Base-by-base conservation (phyloP, 2,329 filamentous ascomycete genomes). In the Fusarium duplospermum region DNA sequence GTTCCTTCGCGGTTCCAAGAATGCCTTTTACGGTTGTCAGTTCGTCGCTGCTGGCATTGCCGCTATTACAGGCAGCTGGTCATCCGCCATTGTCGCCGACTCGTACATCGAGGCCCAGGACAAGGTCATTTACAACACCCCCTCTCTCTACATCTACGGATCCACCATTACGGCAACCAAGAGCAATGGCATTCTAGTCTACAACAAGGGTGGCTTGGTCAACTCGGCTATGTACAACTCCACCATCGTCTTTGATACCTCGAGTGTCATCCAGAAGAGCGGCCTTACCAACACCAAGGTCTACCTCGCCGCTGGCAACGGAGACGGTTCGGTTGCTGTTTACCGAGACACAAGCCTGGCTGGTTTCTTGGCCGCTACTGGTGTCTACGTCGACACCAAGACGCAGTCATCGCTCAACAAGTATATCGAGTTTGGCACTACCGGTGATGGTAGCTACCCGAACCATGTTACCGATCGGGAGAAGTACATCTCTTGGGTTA, bases 61-160 rank as follows among this genome's bases (percentile, higher is more conserved):
- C 4, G 76, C 72, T 6, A 69, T 82, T 31, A 78, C 77, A 7
- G 78, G 79, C 2, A 77, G 66, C 9, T 71, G 76, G 4, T 82
- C 83, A 4, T 76, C 82, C 0, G 81, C 79, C 1, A 71, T 87
- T 29, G 80, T 87, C 27, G 83, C 84, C 10, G 82, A 86, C 69
- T 85, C 83, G 0, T 86, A 86, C 64, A 79, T 87, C 10, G 83
- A 87, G 66, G 85, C 83, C 3, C 70, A 79, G 7, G 82, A 85
- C 58, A 86, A 86, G 70, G 71, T 84, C 2, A 80, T 87, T 59
- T 83, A 82, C 66, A 81, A 82, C 38, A 83, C 81, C 13, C 80
- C 82, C 0, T 82, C 82, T 13, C 66, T 85, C 0, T 87, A 86
- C 64, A 70, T 87, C 0, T 87, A 83, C 66, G 80, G 81, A 11